Evolutionary conservation across 495 filamentous ascomycete genomes (phyloP).

Genomic region (Penicillium paxilli): DNA sequence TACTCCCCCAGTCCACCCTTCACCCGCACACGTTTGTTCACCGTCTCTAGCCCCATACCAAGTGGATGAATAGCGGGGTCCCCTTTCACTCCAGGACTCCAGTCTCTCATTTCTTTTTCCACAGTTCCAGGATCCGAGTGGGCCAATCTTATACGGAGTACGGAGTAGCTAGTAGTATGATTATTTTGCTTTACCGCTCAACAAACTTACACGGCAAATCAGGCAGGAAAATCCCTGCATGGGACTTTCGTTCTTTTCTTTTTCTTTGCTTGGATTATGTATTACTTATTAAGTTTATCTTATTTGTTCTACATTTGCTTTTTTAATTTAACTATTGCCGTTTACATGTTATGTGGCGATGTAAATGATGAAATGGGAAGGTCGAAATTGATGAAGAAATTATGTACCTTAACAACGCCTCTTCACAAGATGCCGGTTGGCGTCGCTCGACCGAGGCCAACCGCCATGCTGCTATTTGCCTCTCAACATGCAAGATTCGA

Average conservation of each 20-base stretch:
- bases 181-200: slow-evolving; percentile 6
- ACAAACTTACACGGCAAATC: neutral
- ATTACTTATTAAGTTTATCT: too few relatives aligned
- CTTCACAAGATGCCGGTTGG: slow-evolving; percentile 19
- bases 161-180: neutral
- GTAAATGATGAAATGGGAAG: slow-evolving; percentile 13
- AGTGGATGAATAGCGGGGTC: too few relatives aligned
- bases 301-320: too few relatives aligned
- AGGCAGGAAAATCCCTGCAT: slow-evolving; percentile 6
- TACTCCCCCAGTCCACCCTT: too few relatives aligned
- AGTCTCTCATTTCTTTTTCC: neutral
- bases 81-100: too few relatives aligned
- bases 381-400: neutral
- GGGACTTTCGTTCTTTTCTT: slow-evolving; percentile 1
- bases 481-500: slow-evolving; percentile 3
- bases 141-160: neutral
- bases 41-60: neutral
- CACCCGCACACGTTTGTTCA: too few relatives aligned
- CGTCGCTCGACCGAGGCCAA: slow-evolving; percentile 13
- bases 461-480: neutral
- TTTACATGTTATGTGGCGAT: neutral
- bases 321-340: neutral
- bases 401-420: neutral
- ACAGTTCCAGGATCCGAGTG: neutral
- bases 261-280: too few relatives aligned